Percentiles rank a stretch among this genome's conserved stretches.
phyloP scores from a whole-genome alignment of 371 early-diverging fungal species.

The Mortierella sp. region DNA sequence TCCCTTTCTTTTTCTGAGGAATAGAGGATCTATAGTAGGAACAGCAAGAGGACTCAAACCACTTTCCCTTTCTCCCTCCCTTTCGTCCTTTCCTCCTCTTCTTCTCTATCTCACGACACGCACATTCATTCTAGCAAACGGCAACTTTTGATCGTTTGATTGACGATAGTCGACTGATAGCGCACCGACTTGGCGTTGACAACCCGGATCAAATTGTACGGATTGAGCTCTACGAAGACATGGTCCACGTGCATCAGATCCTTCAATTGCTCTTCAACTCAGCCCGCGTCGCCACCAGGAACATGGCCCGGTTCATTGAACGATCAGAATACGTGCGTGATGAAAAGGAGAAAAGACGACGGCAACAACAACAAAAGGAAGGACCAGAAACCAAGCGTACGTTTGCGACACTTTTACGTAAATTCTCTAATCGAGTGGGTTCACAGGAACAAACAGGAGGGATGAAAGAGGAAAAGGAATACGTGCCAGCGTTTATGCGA shows the following conservation, averaged over 20 bases:
- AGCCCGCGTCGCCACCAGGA: conserved; percentile 22
- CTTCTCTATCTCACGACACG: too few species aligned
- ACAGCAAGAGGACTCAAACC: too few species aligned
- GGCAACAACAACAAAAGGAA: background rate
- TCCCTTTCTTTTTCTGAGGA: background rate
- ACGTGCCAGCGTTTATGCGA: conserved; percentile 13
- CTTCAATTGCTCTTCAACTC: conserved; percentile 10
- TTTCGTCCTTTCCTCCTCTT: background rate
- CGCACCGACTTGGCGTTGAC: conserved; percentile 33
- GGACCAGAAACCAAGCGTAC: too few species aligned
- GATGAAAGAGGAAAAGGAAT: background rate
- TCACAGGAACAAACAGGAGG: background rate
- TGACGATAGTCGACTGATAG: conserved; percentile 33
- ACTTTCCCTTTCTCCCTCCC: too few species aligned
- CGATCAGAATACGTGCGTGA: conserved; percentile 20
- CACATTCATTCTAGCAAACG: conserved; percentile 19
- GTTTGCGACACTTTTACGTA: conserved; percentile 6
- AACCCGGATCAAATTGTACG: conserved; percentile 19
- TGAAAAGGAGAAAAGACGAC: conserved; percentile 3
- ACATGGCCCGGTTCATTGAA: conserved; percentile 36
- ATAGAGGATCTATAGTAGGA: too few species aligned
- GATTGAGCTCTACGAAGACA: conserved; percentile 38
- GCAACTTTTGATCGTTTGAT: conserved; percentile 35
- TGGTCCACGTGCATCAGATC: conserved; percentile 46
- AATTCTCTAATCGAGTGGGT: conserved; percentile 2